Percentiles rank a stretch among this genome's conserved stretches.
phyloP scores from a whole-genome alignment of 164 flowering plant genomes.

The Aristolochia fimbriata region DNA sequence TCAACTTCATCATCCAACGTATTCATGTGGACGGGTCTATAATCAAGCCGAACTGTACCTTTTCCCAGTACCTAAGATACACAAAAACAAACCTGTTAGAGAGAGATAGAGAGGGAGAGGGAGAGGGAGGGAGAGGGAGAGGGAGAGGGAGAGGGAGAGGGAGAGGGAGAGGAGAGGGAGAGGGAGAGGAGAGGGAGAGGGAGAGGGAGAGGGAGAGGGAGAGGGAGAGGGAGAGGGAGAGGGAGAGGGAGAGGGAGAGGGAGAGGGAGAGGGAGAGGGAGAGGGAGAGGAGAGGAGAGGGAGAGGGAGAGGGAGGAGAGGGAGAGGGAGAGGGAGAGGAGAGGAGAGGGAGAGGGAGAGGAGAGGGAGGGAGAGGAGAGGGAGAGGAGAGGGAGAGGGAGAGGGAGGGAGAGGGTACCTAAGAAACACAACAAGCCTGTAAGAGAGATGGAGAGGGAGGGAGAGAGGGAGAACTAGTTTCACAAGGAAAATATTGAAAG shows the following conservation, averaged over 20 bases:
- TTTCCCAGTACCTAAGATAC: conserved; percentile 2
- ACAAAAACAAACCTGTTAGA: not conserved
- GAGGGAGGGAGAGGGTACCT: conserved; percentile 5
- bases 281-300: no score
- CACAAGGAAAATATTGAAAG: no score
- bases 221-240: conserved; percentile 3
- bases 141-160: no score
- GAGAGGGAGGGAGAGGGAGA: not conserved
- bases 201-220: no score
- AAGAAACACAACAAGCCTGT: no score
- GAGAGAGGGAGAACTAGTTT: no score
- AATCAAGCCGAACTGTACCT: conserved; percentile 29
- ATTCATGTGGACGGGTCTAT: conserved; percentile 92
- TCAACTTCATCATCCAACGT: conserved; percentile 87
- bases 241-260: conserved; percentile 5
- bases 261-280: no score
- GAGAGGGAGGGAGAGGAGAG: no score
- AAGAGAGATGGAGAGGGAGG: no score
- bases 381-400: conserved; percentile 2
- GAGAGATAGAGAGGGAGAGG: not conserved
- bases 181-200: no score
- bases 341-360: no score
- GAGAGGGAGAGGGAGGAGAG: conserved; percentile 1
- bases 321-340: conserved; percentile 4
- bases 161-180: no score